Conservation (phyloP, 2,329 filamentous ascomycete genomes). For the Zopfia rhizophila region DNA sequence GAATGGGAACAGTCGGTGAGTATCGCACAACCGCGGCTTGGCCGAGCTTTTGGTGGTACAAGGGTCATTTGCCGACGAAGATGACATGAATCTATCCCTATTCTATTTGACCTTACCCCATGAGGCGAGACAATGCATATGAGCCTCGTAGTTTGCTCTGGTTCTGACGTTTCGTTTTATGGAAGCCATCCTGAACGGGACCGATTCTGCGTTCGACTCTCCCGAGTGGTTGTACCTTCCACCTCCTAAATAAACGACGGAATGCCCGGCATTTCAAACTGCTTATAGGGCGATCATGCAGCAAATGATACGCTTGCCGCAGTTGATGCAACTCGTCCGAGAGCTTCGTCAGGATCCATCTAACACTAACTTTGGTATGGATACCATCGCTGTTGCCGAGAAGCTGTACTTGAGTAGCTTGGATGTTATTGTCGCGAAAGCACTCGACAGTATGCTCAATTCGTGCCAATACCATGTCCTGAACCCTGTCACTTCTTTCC, state of each 20-base stretch:
- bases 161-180: background rate
- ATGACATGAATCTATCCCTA: conserved; percentile 19
- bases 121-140: conserved; percentile 6
- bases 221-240: conserved; percentile 12
- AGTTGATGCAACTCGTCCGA: conserved; percentile 11
- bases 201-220: conserved; percentile 13
- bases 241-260: conserved; percentile 6
- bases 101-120: conserved; percentile 13
- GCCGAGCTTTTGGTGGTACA: conserved; percentile 10
- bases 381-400: conserved; percentile 10
- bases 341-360: conserved; percentile 7
- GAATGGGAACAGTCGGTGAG: conserved; percentile 11
- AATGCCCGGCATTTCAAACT: conserved; percentile 1
- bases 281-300: conserved; percentile 12
- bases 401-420: conserved; percentile 13
- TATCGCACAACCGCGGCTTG: conserved; percentile 13
- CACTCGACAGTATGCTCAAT: background rate
- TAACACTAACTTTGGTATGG: conserved; percentile 4
- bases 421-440: conserved; percentile 3
- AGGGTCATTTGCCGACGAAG: conserved; percentile 10
- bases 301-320: conserved; percentile 16
- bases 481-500: conserved; percentile 10
- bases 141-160: background rate
- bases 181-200: conserved; percentile 8
- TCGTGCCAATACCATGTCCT: conserved; percentile 7